phyloP scores from a whole-genome alignment of 768 basidiomycete genomes.

The Cubamyces sp. region DNA sequence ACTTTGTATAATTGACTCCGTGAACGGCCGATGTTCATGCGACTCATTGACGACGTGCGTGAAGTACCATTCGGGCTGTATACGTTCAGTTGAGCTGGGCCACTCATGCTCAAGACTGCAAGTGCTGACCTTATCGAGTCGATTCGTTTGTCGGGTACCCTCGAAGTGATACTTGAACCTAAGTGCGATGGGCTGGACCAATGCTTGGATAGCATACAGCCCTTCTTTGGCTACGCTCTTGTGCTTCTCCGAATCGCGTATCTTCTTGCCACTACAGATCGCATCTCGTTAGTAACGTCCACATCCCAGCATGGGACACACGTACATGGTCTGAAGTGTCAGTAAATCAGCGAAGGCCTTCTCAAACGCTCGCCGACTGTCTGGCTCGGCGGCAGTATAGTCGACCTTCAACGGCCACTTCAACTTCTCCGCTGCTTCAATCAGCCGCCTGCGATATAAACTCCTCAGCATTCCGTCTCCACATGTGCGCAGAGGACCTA shows the following conservation, averaged over 20 bases:
- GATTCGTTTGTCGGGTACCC: constrained; percentile 81
- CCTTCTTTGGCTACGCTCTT: constrained; percentile 50
- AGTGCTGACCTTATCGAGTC: constrained; percentile 79
- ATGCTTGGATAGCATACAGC: constrained; percentile 82
- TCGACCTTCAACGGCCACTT: constrained; percentile 86
- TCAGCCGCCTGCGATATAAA: constrained; percentile 54
- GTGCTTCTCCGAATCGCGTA: constrained; percentile 37
- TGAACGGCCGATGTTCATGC: constrained; percentile 83
- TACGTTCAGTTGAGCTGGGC: background rate
- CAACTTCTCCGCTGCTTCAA: constrained; percentile 68
- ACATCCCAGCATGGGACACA: background rate
- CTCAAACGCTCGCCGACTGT: constrained; percentile 71
- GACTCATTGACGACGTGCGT: constrained; percentile 86
- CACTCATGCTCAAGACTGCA: background rate
- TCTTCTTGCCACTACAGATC: constrained; percentile 52
- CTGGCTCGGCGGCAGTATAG: constrained; percentile 53
- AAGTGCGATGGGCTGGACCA: constrained; percentile 80
- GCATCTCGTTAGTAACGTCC: background rate
- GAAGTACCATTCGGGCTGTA: constrained; percentile 96
- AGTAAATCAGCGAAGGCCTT: constrained; percentile 76
- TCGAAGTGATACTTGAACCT: constrained; percentile 98
- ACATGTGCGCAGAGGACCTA: constrained; percentile 40
- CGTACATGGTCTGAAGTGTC: constrained; percentile 78
- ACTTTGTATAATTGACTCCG: constrained; percentile 74
- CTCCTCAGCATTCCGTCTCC: constrained; percentile 3